Evolutionary conservation across 768 basidiomycete species (phyloP), one percentile per base, ranked within the genome.

Genomic region (Pisolithus tinctorius): DNA sequence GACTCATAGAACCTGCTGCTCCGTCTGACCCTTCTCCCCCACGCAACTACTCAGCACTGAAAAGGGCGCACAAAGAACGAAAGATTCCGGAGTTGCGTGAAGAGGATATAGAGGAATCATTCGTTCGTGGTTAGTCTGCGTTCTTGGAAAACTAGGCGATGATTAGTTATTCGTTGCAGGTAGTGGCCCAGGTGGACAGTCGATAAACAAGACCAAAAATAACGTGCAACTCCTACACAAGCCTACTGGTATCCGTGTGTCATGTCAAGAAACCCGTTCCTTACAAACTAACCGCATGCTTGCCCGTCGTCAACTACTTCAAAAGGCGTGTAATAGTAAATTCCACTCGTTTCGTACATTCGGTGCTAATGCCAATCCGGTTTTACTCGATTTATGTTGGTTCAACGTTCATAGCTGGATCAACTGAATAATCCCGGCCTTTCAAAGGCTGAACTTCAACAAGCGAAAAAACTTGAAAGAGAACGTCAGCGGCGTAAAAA

Each of bases 141-240:
- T 44, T 27, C 45, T 44, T 36, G 37, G 13, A 30, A 30, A 48
- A 41, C 47, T 20, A 25, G 49, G 51, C 48, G 48, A 1, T 42
- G 23, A 45, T 45, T n/a, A 17, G n/a, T 58, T 27, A 63, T 51
- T 45, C 30, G 9, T 2, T 45, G 26, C 61, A 93, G 91, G 91
- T 42, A 84, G 88, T 62, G 93, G 92, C 16, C 92, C 93, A 55
- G 93, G 93, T 27, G 93, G 93, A n/a, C 93, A 97, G 75, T 93
- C 91, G 26, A 84, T 95, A 64, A 95, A 97, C 75, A 97, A 96
- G 73, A 92, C 90, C 53, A 80, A 86, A 73, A 84, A 93, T 68
- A 88, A 90, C 62, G 93, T 95, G 26, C 91, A 93, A 63, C 74
- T 97, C 27, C 70, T 91, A 38, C 93, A 97, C 65, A 86, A 83